These are phyloP conservation scores for Friedmanniomyces simplex DNA, from an alignment of 495 filamentous ascomycete genomes.

Conservation along the genomic window DNA sequence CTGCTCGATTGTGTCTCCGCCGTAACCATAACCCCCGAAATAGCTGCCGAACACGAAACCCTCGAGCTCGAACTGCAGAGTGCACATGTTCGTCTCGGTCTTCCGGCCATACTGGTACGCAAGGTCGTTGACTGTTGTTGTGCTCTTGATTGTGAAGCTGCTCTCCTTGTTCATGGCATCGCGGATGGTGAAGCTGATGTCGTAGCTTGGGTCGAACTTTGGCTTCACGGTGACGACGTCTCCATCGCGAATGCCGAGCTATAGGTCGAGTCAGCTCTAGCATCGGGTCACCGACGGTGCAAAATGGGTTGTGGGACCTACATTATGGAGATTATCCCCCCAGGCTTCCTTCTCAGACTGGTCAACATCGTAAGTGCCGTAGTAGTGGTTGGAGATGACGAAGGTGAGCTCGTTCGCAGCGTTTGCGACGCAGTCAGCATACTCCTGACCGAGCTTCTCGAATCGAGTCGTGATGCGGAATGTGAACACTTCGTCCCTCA, in stretches of 20 bases:
- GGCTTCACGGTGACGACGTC: not conserved
- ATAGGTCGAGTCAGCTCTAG: not conserved
- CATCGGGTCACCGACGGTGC: not conserved
- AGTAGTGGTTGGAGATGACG: too few relatives aligned
- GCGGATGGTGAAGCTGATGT: slow-evolving; percentile 8
- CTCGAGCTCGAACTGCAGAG: not conserved
- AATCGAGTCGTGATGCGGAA: not conserved
- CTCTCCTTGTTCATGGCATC: slow-evolving; percentile 5
- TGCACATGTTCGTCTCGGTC: too few relatives aligned
- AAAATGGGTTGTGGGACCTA: not conserved
- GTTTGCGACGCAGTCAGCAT: not conserved
- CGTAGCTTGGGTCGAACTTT: not conserved
- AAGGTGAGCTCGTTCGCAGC: too few relatives aligned
- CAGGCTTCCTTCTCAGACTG: not conserved
- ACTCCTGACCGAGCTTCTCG: not conserved
- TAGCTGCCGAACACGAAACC: not conserved
- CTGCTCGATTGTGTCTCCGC: not conserved
- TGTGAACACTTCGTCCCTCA: not conserved
- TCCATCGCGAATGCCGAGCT: not conserved
- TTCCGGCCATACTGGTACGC: not conserved
- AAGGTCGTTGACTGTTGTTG: not conserved
- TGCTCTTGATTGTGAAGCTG: not conserved
- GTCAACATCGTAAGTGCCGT: not conserved
- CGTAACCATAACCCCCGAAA: too few relatives aligned
- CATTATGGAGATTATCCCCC: not conserved